Conservation (phyloP, 106 monocot genomes). For the Apostasia shenzhenica region DNA sequence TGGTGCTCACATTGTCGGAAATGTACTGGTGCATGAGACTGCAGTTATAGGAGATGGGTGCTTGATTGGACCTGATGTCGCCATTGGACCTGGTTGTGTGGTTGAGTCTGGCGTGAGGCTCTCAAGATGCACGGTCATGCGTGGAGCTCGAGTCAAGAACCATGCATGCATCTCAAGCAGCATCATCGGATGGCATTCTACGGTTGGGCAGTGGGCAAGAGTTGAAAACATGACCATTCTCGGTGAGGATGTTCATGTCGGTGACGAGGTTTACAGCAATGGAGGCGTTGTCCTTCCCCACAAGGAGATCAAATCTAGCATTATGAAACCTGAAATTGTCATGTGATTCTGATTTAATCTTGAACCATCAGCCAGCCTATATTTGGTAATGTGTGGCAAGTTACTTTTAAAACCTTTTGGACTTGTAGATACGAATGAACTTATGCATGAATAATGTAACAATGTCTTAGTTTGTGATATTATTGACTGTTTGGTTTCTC, state of each 20-base stretch:
- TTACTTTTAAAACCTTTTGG: too few relatives aligned
- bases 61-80: constrained; percentile 66
- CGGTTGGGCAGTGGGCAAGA: constrained; percentile 71
- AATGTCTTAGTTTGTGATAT: too few relatives aligned
- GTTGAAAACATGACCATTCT: constrained; percentile 86
- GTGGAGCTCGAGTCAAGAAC: constrained; percentile 49
- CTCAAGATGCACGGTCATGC: constrained; percentile 61
- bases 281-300: constrained; percentile 90
- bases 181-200: constrained; percentile 83
- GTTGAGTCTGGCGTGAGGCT: constrained; percentile 70
- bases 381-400: neutral
- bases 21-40: constrained; percentile 65
- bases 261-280: constrained; percentile 79
- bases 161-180: constrained; percentile 59
- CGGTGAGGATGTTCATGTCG: constrained; percentile 79
- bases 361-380: neutral
- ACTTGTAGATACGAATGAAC: too few relatives aligned
- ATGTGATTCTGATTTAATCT: constrained; percentile 29
- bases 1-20: constrained; percentile 53
- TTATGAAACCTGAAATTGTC: constrained; percentile 82
- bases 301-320: constrained; percentile 88
- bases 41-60: constrained; percentile 61
- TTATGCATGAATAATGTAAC: too few relatives aligned
- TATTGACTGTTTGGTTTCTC: too few relatives aligned
- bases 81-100: constrained; percentile 57